A percentile compares a stretch with the other conserved stretches of the same genome.
These are phyloP conservation scores for Pichia sorboxylosa DNA, from an alignment of 1,139 yeast species.

Conservation along the genomic window DNA sequence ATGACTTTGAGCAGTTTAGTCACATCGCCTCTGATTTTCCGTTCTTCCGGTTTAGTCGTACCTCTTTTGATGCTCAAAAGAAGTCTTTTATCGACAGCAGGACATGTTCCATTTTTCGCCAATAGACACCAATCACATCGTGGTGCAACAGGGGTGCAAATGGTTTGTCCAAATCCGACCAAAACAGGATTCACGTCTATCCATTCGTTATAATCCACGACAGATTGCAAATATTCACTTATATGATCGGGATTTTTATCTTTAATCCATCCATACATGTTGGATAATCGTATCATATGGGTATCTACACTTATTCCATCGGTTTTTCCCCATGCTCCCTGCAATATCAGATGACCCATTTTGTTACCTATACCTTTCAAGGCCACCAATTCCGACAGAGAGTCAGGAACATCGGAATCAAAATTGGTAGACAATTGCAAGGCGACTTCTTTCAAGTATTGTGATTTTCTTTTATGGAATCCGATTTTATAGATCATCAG, in stretches of 20 bases:
- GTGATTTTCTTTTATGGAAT: conserved; percentile 72
- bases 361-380: conserved; percentile 95
- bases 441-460: conserved; percentile 54
- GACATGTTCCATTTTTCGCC: conserved; percentile 34
- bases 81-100: conserved; percentile 36
- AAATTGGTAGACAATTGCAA: conserved; percentile 38
- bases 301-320: conserved; percentile 91
- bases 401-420: conserved; percentile 58
- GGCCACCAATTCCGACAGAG: conserved; percentile 50
- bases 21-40: conserved; percentile 20
- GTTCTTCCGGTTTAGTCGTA: conserved; percentile 8
- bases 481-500: conserved; percentile 68
- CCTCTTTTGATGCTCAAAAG: conserved; percentile 24
- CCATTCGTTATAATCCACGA: conserved; percentile 66
- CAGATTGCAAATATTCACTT: conserved; percentile 51
- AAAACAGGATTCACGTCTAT: conserved; percentile 70
- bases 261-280: conserved; percentile 72
- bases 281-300: conserved; percentile 74
- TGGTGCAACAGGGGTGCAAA: conserved; percentile 64
- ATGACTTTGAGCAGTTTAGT: conserved; percentile 14
- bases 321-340: conserved; percentile 67
- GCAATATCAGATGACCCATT: conserved; percentile 78
- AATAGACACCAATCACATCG: conserved; percentile 69
- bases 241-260: conserved; percentile 64
- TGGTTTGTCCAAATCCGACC: conserved; percentile 89